phyloP scores from a whole-genome alignment of 2,329 filamentous ascomycete genomes.

The Trichocomaceae sp. region DNA sequence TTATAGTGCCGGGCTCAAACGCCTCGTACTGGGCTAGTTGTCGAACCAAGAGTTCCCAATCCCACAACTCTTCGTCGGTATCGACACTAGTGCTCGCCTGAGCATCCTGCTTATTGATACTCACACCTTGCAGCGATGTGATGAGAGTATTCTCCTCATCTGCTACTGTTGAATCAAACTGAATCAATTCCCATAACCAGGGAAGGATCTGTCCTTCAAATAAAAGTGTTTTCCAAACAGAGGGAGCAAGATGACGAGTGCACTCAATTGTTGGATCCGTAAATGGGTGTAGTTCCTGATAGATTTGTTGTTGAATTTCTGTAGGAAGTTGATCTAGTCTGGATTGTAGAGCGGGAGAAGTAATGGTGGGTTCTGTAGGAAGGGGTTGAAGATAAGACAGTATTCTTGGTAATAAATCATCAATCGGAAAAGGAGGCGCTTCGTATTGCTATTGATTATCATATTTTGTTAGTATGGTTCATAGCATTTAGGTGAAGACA shows the following conservation, averaged over 20 bases:
- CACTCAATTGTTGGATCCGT: background rate
- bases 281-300: background rate
- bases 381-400: background rate
- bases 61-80: slow-evolving; percentile 2
- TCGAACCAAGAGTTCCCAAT: slow-evolving; percentile 5
- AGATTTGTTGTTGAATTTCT: background rate
- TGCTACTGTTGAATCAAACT: background rate
- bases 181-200: slow-evolving; percentile 4
- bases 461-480: background rate
- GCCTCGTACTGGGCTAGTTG: background rate
- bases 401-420: background rate
- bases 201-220: background rate
- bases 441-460: background rate
- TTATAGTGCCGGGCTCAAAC: background rate
- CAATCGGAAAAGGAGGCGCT: slow-evolving; percentile 2
- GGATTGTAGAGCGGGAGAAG: background rate
- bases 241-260: slow-evolving; percentile 1
- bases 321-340: background rate
- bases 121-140: background rate
- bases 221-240: background rate
- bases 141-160: background rate
- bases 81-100: background rate
- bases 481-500: background rate
- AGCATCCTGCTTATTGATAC: background rate
- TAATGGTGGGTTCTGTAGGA: background rate